Base-by-base conservation (phyloP, 306 rosid genomes). In the Ammopiptanthus mongolicus region DNA sequence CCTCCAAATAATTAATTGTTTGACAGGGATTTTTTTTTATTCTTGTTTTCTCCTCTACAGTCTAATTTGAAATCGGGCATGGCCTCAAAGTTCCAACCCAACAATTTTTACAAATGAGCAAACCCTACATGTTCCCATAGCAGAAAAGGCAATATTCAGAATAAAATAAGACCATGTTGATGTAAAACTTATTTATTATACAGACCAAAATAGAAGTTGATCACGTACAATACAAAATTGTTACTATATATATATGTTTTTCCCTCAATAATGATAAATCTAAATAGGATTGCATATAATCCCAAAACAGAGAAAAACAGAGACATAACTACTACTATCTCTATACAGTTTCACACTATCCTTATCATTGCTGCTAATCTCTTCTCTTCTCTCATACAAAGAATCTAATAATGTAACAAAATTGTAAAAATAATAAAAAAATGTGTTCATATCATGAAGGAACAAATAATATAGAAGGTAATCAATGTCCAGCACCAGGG, bases 401-500 rank as follows among this genome's bases (percentile, higher is more conserved):
- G 31, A 61, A 42, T 28, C 21, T 4, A 33, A 76, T n/a, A 36
- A 11, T 0, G 15, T 34, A 0, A 53, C 46, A 83, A 87, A 85
- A 71, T 3, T 73, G 64, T 62, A 65, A 8, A 29, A 78, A 76
- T 57, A 0, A 75, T 84, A 78, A 68, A 44, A 69, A 74, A 50
- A 60, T 51, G 75, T 36, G 59, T 0, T 22, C 5, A 56, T 5
- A 8, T 55, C 6, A 64, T 2, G 10, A 28, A 37, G 1, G 11
- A 48, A 55, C 0, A 1, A 19, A 67, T 1, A 39, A 56, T 15
- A 23, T 0, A 37, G 56, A 5, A 52, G 46, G n/a, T 41, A 47
- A 69, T 73, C 61, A 91, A 73, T 94, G 95, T 22, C 96, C 98
- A 5, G 78, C 86, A 6, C 98, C 97, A 11, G 98, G 97, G 85